Conservation (phyloP, 495 filamentous ascomycete species). For the Trypethelium eluteriae region DNA sequence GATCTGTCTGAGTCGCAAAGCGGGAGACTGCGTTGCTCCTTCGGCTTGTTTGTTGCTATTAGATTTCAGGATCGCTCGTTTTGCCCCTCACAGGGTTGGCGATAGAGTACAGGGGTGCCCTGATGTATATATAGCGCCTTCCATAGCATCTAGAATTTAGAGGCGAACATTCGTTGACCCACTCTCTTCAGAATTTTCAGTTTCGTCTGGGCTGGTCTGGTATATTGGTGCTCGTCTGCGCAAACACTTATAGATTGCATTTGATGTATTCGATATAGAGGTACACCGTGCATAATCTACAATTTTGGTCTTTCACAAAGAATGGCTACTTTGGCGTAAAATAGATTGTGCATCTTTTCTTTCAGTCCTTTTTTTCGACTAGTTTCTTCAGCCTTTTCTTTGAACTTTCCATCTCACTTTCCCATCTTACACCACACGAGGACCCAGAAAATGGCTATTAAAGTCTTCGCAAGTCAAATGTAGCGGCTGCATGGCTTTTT, state of each 20-base stretch:
- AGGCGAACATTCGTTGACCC: not conserved
- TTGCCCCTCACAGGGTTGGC: not conserved
- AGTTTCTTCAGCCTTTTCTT: not conserved
- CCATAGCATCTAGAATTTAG: constrained; percentile 3
- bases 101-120: not conserved
- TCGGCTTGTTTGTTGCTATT: constrained; percentile 1
- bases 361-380: not conserved
- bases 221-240: constrained; percentile 3
- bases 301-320: not conserved
- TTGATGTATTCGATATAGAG: not conserved
- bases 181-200: not conserved
- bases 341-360: constrained; percentile 1
- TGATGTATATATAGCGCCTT: constrained; percentile 2
- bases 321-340: not conserved
- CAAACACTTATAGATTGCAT: not conserved
- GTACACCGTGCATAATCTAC: constrained; percentile 3
- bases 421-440: constrained; percentile 5
- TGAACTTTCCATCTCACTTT: constrained; percentile 2
- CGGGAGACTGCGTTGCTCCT: constrained; percentile 8
- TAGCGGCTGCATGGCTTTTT: constrained; percentile 7
- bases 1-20: constrained; percentile 10
- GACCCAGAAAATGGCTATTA: not conserved
- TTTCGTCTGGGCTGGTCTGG: constrained; percentile 7
- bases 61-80: constrained; percentile 6
- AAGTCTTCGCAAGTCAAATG: constrained; percentile 3